Conservation (phyloP, 768 basidiomycete species). For the Phaeolepiota aurea region DNA sequence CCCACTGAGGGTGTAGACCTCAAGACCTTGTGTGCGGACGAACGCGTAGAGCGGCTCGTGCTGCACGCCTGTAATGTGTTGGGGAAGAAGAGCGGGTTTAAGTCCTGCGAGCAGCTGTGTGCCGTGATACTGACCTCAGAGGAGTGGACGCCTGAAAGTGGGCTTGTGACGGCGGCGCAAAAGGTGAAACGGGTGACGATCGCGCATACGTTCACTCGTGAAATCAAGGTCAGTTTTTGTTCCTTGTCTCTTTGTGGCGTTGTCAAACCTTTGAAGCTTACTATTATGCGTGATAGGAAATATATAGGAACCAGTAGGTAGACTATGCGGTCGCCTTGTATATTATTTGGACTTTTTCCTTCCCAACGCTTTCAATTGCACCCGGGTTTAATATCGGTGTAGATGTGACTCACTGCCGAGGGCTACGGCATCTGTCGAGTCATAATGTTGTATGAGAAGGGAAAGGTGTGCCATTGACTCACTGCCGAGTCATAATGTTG, state of each 20-base stretch:
- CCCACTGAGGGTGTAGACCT: conserved; percentile 28
- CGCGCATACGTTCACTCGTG: conserved; percentile 42
- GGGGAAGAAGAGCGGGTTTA: conserved; percentile 85
- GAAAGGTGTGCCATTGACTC: no score
- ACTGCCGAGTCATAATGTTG: no score
- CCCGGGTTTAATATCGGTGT: no score
- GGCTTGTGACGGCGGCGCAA: conserved; percentile 81
- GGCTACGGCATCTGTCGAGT: no score
- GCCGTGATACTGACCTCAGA: conserved; percentile 72
- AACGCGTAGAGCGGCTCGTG: conserved; percentile 49
- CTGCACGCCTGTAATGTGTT: conserved; percentile 69
- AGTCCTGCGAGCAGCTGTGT: conserved; percentile 68
- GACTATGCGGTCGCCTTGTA: no score
- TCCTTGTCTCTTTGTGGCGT: neutral
- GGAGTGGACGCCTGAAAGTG: conserved; percentile 90
- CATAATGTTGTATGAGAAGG: no score
- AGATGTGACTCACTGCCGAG: no score
- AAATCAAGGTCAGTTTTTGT: conserved; percentile 40
- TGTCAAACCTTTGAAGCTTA: neutral
- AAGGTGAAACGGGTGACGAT: conserved; percentile 69
- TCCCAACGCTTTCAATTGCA: no score
- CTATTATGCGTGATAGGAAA: neutral
- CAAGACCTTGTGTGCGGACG: conserved; percentile 45
- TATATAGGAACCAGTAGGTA: neutral
- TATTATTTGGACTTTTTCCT: no score